Base-by-base conservation (phyloP, 805 yeast species). In the Jamesozyma spencerorum region DNA sequence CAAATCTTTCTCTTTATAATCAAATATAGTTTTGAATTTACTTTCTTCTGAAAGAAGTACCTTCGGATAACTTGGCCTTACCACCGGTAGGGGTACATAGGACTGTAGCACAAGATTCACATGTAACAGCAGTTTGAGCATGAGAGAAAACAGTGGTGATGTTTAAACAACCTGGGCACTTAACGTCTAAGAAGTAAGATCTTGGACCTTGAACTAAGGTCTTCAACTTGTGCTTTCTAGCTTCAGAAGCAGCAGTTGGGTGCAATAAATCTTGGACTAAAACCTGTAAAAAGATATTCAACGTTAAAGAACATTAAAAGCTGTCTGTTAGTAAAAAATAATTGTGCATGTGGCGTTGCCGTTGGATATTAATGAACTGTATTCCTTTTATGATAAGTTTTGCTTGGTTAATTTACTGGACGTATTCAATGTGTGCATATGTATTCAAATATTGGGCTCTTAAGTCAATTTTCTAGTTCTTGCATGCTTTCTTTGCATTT, bases 51-150 rank as follows among this genome's bases (percentile, higher is more conserved):
- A 87, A 92, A 64, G 98, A 92, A 69, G 94, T 85, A 72, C 99
- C 99, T 77, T 94, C 98, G 60, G 97, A 87, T 70, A 92, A 81
- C 75, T 83, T 87, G 67, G 97, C 97, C 81, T 92, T 92, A 79
- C 99, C 99, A 79, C 99, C 99, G 57, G 97, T 84, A 69, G 99
- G 99, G 66, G 92, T 82, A 75, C 97, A 88, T 68, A 92, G 83
- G 54, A 92, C 97, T 56, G 96, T 86, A 57, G 97, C 81, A 77
- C 99, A 92, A 42, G 94, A 80, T 67, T 94, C 97, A 79, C 99
- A 92, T 65, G 96, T 84, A 65, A 92, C 98, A 63, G 97, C 97
- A 63, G 98, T 92, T 79, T 92, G 98, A 58, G 99, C 97, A 73
- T 92, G 98, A 53, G 97, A 90, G 84, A 92, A 92, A 58, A 92